Base-by-base conservation (phyloP, 345 rosid species). In the Lagerstroemia speciosa region DNA sequence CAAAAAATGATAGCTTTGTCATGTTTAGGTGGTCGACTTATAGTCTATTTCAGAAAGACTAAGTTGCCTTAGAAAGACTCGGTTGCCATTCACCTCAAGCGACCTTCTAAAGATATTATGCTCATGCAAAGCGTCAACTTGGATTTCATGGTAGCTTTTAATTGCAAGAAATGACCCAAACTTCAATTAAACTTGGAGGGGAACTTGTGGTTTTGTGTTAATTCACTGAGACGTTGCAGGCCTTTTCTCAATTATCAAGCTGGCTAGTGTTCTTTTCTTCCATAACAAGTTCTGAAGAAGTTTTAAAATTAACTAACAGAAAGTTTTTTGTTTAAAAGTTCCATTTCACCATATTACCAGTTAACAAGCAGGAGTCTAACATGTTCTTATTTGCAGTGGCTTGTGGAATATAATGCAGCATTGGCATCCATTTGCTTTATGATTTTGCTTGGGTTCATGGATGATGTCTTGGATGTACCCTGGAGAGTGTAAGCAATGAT, bases 351-450 rank as follows among this genome's bases (percentile, higher is more conserved):
- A 27, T 30, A 31, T 57, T 45, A 53, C 62, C 37, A 58, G 31
- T 60, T 43, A 19, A 45, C 46, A 55, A 73, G 46, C 52, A 37
- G 26, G 38, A 16, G 4, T 64, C 72, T 55, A 10, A 15, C 67
- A 9, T 73, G 73, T 75, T 58, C 66, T 64, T 81, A 12, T 36
- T 34, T 82, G 83, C 85, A 94, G 97, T 94, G 99, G 99, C 96
- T 94, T 75, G 97, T 91, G 12, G 98, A 89, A 87, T 94, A 94
- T 72, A 89, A 91, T 84, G 98, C 98, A 41, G 99, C 97, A 10
- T 73, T 94, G 69, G 93, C 93, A 73, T 94, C 91, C 73, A 88
- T 94, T 70, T 91, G 97, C 87, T 91, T 91, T 84, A 94, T 94
- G 98, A 86, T 82, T 79, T 83, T 94, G 81, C 98, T 94, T 69